These are phyloP conservation scores for Acacia acuminata DNA, from an alignment of 306 rosid species.

Conservation along the genomic window DNA sequence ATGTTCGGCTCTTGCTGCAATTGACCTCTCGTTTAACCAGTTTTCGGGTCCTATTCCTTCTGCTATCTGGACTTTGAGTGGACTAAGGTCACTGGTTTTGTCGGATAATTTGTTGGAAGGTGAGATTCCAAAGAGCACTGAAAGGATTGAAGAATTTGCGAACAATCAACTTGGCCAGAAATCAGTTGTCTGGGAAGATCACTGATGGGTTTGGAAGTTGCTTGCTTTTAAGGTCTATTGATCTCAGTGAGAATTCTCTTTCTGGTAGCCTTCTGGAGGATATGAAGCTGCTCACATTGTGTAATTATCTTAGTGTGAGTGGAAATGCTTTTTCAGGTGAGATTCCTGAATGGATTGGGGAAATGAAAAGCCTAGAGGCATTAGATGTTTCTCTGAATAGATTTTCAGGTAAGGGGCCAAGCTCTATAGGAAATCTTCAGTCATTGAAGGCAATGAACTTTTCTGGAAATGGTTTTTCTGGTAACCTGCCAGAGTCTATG, in stretches of 20 bases:
- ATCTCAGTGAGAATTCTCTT: constrained; percentile 76
- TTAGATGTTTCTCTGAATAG: constrained; percentile 74
- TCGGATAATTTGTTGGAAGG: constrained; percentile 77
- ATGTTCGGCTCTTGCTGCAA: constrained; percentile 64
- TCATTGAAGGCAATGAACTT: constrained; percentile 66
- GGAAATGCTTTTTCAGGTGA: constrained; percentile 70
- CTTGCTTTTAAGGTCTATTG: constrained; percentile 82
- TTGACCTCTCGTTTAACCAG: constrained; percentile 69
- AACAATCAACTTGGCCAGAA: constrained; percentile 60
- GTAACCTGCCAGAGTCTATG: constrained; percentile 73
- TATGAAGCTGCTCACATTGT: constrained; percentile 64
- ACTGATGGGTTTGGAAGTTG: constrained; percentile 87
- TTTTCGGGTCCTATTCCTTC: constrained; percentile 72
- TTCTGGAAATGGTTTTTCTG: constrained; percentile 67
- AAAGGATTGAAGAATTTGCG: constrained; percentile 68
- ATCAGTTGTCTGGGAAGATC: constrained; percentile 67
- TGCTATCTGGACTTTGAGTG: constrained; percentile 76
- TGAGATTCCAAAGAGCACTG: constrained; percentile 59
- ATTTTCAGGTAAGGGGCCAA: constrained; percentile 74
- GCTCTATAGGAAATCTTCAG: constrained; percentile 65
- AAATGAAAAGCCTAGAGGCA: constrained; percentile 67
- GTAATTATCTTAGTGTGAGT: constrained; percentile 57
- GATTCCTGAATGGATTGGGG: constrained; percentile 83
- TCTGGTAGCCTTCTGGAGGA: constrained; percentile 65
- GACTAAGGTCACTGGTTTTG: constrained; percentile 77